phyloP scores from a whole-genome alignment of 768 basidiomycete genomes.

The Pisolithus tinctorius region DNA sequence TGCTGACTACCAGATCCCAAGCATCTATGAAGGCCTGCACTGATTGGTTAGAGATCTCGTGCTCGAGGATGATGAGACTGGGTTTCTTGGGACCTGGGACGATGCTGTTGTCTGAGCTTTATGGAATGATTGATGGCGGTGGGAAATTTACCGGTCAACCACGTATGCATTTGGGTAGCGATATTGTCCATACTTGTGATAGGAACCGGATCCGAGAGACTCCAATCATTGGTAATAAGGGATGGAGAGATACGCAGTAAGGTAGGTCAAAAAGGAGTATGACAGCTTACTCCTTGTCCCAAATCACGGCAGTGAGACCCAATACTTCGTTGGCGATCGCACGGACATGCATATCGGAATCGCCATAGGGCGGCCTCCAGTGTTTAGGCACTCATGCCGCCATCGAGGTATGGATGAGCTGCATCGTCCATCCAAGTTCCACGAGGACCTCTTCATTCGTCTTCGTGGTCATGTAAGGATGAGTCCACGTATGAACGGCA shows the following conservation, averaged over 20 bases:
- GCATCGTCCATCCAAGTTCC: conserved; percentile 73
- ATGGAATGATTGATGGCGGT: not conserved
- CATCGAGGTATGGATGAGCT: conserved; percentile 72
- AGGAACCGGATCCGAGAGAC: conserved; percentile 33
- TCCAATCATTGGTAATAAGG: conserved; percentile 72
- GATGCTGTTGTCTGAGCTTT: not conserved
- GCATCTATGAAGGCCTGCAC: conserved; percentile 62
- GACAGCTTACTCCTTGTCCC: conserved; percentile 76
- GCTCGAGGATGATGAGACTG: conserved; percentile 79
- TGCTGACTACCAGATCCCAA: conserved; percentile 54
- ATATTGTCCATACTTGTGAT: conserved; percentile 43
- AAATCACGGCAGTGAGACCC: conserved; percentile 76
- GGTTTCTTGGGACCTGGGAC: conserved; percentile 57
- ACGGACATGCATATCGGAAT: conserved; percentile 75
- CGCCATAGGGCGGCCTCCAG: conserved; percentile 90
- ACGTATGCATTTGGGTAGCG: conserved; percentile 42
- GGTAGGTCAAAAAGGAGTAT: not conserved
- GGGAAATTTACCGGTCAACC: conserved; percentile 42
- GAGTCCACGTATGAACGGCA: conserved; percentile 52
- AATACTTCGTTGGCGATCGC: conserved; percentile 86
- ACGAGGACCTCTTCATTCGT: conserved; percentile 62
- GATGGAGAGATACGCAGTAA: not conserved
- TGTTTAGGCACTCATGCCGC: conserved; percentile 68
- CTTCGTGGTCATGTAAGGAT: conserved; percentile 77
- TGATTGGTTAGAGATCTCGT: conserved; percentile 60